Conservation (phyloP, 164 flowering plant species). For the Cinnamomum micranthum region DNA sequence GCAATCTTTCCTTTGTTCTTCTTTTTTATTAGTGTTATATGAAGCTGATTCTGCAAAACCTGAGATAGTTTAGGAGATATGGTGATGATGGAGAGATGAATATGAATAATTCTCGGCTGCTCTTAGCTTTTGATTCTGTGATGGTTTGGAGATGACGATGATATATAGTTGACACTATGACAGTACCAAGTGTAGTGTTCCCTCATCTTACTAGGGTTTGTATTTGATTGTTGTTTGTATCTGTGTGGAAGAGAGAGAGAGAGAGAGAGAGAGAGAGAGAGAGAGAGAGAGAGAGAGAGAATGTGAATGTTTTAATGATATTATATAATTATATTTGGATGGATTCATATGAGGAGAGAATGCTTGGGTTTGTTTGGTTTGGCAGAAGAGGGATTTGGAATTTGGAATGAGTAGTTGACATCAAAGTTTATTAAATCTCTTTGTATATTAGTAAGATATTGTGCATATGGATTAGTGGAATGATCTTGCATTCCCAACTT, state of each 20-base stretch:
- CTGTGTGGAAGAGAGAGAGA: not conserved
- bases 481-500: not conserved
- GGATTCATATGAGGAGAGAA: not conserved
- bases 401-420: not conserved
- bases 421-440: not conserved
- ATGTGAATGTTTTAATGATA: conserved; percentile 4
- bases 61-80: not conserved
- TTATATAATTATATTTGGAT: not conserved
- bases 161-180: not conserved
- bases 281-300: not conserved
- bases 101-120: conserved; percentile 9
- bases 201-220: not conserved
- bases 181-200: not conserved
- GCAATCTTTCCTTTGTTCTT: not conserved
- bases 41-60: conserved; percentile 5
- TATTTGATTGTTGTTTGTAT: conserved; percentile 1
- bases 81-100: conserved; percentile 15
- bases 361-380: conserved; percentile 2
- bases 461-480: conserved; percentile 3
- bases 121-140: not conserved
- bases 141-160: conserved; percentile 2
- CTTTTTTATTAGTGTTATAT: not conserved
- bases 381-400: not conserved
- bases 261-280: not conserved
- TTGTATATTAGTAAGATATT: not conserved